Evolutionary conservation across 768 basidiomycete genomes (phyloP).

Genomic region (Artomyces pyxidatus): DNA sequence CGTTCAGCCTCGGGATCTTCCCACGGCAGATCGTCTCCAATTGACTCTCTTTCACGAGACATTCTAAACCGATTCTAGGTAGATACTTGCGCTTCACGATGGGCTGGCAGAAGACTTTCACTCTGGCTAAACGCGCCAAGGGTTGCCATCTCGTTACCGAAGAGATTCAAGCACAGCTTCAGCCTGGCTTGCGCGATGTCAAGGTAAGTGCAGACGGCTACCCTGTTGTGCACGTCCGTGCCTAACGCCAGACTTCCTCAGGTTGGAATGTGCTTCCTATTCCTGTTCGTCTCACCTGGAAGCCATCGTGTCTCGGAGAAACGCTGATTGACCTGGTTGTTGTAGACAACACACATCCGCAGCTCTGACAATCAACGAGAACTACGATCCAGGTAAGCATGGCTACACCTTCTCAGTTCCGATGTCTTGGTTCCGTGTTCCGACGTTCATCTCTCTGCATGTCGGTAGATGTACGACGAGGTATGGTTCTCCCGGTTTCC

Average conservation of each 20-base stretch:
- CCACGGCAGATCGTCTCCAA: no score
- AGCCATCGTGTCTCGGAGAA: neutral
- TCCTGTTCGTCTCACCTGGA: conserved; percentile 49
- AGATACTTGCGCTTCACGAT: no score
- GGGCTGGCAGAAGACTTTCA: conserved; percentile 89
- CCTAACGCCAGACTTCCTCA: no score
- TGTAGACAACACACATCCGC: conserved; percentile 68
- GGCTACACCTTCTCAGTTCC: neutral
- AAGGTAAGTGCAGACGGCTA: no score
- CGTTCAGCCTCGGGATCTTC: no score
- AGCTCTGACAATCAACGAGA: conserved; percentile 82
- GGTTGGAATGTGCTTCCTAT: conserved; percentile 85
- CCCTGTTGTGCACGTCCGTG: no score
- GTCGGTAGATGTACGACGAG: conserved; percentile 36
- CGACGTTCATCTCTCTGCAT: neutral
- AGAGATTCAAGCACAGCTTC: conserved; percentile 59
- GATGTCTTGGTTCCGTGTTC: neutral
- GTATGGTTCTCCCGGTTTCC: conserved; percentile 16
- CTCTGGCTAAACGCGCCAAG: conserved; percentile 40
- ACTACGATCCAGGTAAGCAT: conserved; percentile 65
- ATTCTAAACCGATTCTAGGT: no score
- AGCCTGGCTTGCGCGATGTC: conserved; percentile 58
- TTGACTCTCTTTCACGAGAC: no score
- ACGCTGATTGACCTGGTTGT: conserved; percentile 16
- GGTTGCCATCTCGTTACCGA: conserved; percentile 84